Base-by-base conservation (phyloP, 2,329 filamentous ascomycete genomes). In the Stemphylium beticola region DNA sequence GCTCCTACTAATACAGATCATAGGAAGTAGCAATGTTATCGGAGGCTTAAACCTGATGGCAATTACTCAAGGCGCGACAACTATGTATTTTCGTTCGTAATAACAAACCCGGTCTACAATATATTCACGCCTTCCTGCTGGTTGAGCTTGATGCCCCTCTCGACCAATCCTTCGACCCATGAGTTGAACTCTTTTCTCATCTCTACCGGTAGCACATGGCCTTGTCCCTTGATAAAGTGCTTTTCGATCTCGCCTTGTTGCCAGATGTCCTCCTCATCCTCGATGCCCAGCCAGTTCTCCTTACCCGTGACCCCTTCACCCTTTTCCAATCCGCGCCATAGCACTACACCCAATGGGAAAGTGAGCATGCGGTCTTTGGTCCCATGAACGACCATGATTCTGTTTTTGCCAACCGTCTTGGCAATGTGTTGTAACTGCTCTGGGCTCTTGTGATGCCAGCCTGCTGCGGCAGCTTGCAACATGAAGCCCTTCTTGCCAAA, bases 381-480 rank as follows among this genome's bases (percentile, higher is more conserved):
- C 7, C 92, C 92, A 74, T 96, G 92, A 62, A 93, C 74, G 4
- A 96, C 84, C 64, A 91, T 74, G 60, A 96, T 93, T 29, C 91
- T 79, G 60, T 88, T 84, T 48, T 90, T 81, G 0, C 91, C 91
- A 1, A 96, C 83, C 24, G 74, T 76, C 62, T 92, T 86, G 0
- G 83, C 89, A 58, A 96, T 79, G 57, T 82, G 77, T 60, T 76
- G 77, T 40, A 96, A 75, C 75, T 96, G 88, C 55, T 77, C 82
- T 0, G 83, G 73, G 11, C 82, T 85, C 80, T 96, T 96, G 74
- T 85, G 78, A 74, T 96, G 92, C 84, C 90, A 91, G 0, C 86
- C 89, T 0, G 88, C 90, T 0, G 92, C 92, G 45, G 91, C 79
- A 2, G 91, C 83, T 78, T 96, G 92, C 63, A 90, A 79, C 29